Percentiles rank a stretch among this genome's conserved stretches.
phyloP scores from a whole-genome alignment of 805 yeast species.

The Candida nemodendra region DNA sequence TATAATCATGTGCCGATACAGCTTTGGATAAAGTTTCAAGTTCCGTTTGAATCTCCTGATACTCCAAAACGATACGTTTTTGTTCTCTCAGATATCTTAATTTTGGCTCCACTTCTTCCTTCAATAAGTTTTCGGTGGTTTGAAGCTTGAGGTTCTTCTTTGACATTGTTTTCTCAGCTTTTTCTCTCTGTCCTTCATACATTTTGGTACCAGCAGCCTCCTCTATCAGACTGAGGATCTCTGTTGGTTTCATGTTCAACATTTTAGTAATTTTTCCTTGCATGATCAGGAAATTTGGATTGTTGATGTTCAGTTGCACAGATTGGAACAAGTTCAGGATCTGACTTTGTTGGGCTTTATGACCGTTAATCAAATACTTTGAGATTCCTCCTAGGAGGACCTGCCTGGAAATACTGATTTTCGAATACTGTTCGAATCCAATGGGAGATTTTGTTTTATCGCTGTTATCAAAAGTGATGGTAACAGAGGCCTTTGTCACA shows the following conservation, averaged over 20 bases:
- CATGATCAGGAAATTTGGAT: slow-evolving; percentile 96
- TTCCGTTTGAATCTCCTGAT: slow-evolving; percentile 79
- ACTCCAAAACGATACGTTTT: slow-evolving; percentile 79
- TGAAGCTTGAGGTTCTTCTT: slow-evolving; percentile 83
- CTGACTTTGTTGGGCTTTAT: slow-evolving; percentile 91
- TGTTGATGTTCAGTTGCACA: slow-evolving; percentile 92
- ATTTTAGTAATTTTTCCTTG: slow-evolving; percentile 98
- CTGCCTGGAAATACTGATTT: slow-evolving; percentile 90
- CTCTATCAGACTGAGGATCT: slow-evolving; percentile 85
- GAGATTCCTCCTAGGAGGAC: slow-evolving; percentile 88
- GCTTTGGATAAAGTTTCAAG: slow-evolving; percentile 71
- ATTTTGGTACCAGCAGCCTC: slow-evolving; percentile 98
- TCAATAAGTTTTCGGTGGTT: slow-evolving; percentile 69
- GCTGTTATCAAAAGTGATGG: slow-evolving; percentile 88
- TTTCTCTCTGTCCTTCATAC: slow-evolving; percentile 90
- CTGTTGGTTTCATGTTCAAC: slow-evolving; percentile 91
- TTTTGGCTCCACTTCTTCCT: slow-evolving; percentile 92
- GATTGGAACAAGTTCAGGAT: slow-evolving; percentile 89
- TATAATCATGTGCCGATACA: slow-evolving; percentile 75
- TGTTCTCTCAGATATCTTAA: slow-evolving; percentile 77
- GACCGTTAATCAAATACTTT: slow-evolving; percentile 92
- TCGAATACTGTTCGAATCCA: slow-evolving; percentile 74
- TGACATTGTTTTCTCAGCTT: slow-evolving; percentile 87
- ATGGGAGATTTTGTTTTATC: slow-evolving; percentile 79
- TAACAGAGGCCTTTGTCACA: slow-evolving; percentile 93